Evolutionary conservation across 805 yeast species (phyloP), one percentile per base, ranked within the genome.

Genomic region (Wickerhamiella australiensis): DNA sequence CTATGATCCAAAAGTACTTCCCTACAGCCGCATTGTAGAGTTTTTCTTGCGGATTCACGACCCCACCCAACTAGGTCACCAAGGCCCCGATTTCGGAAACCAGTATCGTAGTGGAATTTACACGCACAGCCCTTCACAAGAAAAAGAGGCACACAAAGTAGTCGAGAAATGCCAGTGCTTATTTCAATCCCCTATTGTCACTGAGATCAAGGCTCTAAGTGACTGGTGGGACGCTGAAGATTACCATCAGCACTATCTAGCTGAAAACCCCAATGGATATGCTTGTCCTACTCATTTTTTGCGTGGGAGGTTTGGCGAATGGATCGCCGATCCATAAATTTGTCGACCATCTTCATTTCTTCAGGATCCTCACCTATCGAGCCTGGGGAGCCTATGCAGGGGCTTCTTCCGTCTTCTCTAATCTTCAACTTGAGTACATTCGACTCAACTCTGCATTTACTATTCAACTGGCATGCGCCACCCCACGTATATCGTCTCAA

Each of bases 161-260:
- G 73, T 74, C 55, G 72, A 73, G 21, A 72, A 70, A 43, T 71
- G 78, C 62, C 92, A 87, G 62, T 75, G 75, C 50, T 73, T 76
- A 52, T 92, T 90, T 84, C 79, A 80, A n/a, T 71, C 73, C 44
- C 68, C 69, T 51, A 81, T 92, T 23, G 82, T 69, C 42, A 87
- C 97, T 1, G 68, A 67, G 42, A 76, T 88, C 47, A 82, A 77
- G 60, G 82, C 84, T 7, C 73, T 86, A 42, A 62, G 69, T 46
- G 71, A 70, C 52, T 92, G 85, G 73, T 82, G 80, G 70, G 96
- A 88, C 61, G 97, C 96, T n/a, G 98, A 90, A 66, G 88, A 80
- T 33, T 90, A 88, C 64, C 98, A 90, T 64, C 97, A 90, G 63
- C 61, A 73, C 53, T 90, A 92, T 63, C 70, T 90, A 58, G 73